Conservation (phyloP, 345 rosid species). For the Garcia nutans region DNA sequence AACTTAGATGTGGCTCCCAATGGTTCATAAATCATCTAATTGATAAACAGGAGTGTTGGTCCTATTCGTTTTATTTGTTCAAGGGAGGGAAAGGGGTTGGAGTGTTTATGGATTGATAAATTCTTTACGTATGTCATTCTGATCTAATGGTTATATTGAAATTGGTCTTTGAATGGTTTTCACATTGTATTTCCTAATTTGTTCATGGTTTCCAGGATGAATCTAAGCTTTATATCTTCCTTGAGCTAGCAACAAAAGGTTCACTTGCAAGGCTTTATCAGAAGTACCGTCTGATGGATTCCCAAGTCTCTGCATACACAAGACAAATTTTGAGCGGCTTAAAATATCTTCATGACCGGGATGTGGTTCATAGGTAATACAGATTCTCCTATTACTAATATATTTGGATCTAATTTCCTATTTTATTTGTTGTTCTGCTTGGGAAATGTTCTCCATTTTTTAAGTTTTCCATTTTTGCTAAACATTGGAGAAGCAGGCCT, state of each 20-base stretch:
- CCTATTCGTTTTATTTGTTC: background rate
- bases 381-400: background rate
- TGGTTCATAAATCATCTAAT: background rate
- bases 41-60: background rate
- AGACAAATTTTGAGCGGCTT: slow-evolving; percentile 30
- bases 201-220: slow-evolving; percentile 20
- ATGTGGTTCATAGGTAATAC: slow-evolving; percentile 31
- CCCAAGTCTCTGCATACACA: slow-evolving; percentile 28
- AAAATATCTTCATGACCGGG: slow-evolving; percentile 27
- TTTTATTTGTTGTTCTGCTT: background rate
- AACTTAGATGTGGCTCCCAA: background rate
- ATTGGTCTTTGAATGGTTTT: background rate
- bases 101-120: background rate
- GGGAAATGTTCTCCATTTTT: background rate
- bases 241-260: slow-evolving; percentile 34
- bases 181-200: background rate
- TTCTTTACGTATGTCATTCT: background rate
- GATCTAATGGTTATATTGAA: background rate
- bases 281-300: slow-evolving; percentile 20
- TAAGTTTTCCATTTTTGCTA: background rate
- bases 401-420: background rate
- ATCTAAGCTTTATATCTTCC: slow-evolving; percentile 28
- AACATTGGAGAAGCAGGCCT: background rate
- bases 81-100: background rate
- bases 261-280: slow-evolving; percentile 25